phyloP scores from a whole-genome alignment of 1,284 basidiomycete genomes.

The Athelia psychrophila region DNA sequence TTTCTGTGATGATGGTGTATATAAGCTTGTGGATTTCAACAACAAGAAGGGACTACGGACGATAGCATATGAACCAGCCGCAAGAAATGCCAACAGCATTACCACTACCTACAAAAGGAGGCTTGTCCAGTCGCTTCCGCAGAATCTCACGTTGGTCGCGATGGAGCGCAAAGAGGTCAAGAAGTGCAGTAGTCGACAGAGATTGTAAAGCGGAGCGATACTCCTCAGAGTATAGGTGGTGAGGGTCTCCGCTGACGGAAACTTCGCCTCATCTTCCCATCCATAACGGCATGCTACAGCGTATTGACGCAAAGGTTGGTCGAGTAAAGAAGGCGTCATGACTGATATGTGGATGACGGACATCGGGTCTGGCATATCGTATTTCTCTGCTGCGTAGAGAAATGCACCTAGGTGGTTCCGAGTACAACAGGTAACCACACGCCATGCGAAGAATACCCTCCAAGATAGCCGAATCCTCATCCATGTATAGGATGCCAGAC shows the following conservation, averaged over 20 bases:
- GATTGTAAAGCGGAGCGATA: constrained; percentile 43
- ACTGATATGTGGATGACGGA: constrained; percentile 54
- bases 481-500: constrained; percentile 45
- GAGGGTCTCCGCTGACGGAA: constrained; percentile 50
- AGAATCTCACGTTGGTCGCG: constrained; percentile 45
- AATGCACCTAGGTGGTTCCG: constrained; percentile 52
- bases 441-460: constrained; percentile 58
- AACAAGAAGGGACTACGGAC: constrained; percentile 10
- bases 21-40: no score
- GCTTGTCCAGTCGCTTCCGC: constrained; percentile 44
- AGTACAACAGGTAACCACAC: constrained; percentile 52
- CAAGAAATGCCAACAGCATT: constrained; percentile 44
- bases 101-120: constrained; percentile 54
- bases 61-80: constrained; percentile 46
- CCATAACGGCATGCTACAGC: constrained; percentile 52
- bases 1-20: constrained; percentile 15
- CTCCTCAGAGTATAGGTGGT: constrained; percentile 45
- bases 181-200: constrained; percentile 46
- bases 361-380: constrained; percentile 61
- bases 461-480: constrained; percentile 52
- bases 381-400: constrained; percentile 62
- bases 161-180: constrained; percentile 52
- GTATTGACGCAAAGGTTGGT: constrained; percentile 55
- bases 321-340: constrained; percentile 44
- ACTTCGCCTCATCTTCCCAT: constrained; percentile 51